Conservation (phyloP, 2,329 filamentous ascomycete genomes). For the Ophiostoma himal-ulmi region DNA sequence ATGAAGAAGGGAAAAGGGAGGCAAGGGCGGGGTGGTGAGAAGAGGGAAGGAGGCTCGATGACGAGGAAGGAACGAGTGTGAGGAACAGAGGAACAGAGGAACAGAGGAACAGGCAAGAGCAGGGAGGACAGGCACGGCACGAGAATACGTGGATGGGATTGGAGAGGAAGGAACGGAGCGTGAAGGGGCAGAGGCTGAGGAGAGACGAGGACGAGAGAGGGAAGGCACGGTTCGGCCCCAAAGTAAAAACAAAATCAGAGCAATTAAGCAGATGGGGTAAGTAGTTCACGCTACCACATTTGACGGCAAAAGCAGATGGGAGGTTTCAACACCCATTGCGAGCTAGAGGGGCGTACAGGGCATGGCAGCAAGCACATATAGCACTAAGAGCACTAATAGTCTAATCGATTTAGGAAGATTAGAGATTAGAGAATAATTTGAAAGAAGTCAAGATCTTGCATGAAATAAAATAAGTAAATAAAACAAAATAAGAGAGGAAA, state of each 20-base stretch:
- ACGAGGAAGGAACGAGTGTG: background rate
- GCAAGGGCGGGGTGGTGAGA: conserved; percentile 2
- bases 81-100: conserved; percentile 3
- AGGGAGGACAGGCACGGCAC: background rate
- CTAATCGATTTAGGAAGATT: too few species aligned
- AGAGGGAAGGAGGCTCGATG: conserved; percentile 6
- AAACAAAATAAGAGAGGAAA: background rate
- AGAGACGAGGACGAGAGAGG: background rate
- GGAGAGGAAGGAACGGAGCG: conserved; percentile 13
- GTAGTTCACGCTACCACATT: background rate
- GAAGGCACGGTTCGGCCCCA: conserved; percentile 12
- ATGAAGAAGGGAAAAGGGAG: background rate
- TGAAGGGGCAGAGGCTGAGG: background rate
- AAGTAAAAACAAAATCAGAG: background rate
- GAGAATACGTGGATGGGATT: background rate
- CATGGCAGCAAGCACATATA: background rate
- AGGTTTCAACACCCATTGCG: background rate
- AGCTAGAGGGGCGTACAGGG: background rate
- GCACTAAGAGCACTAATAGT: background rate
- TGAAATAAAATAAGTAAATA: background rate
- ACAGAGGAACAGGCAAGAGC: background rate
- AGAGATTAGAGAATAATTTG: too few species aligned
- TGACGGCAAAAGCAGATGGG: background rate
- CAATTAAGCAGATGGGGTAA: background rate
- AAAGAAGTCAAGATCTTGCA: too few species aligned